Evolutionary conservation across 2,329 filamentous ascomycete species (phyloP).

Genomic region (Clonostachys rhizophaga): DNA sequence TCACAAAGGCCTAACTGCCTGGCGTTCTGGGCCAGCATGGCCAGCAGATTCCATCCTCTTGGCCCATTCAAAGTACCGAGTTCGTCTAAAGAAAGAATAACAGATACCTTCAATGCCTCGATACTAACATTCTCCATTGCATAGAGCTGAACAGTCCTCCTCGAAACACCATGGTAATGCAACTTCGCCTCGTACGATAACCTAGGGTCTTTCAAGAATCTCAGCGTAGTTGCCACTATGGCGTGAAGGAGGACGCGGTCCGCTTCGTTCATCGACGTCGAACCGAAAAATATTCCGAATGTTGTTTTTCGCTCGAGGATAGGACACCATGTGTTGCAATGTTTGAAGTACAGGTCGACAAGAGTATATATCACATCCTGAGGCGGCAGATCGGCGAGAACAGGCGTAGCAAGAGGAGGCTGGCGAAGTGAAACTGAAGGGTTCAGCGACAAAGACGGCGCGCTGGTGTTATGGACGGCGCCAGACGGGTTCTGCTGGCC

Average conservation of each 20-base stretch:
- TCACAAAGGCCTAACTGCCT: slow-evolving; percentile 31
- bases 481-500: background rate
- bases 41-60: slow-evolving; percentile 32
- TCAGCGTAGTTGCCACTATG: slow-evolving; percentile 35
- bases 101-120: slow-evolving; percentile 28
- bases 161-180: slow-evolving; percentile 31
- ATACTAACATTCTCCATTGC: slow-evolving; percentile 34
- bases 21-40: slow-evolving; percentile 29
- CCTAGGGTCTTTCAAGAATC: slow-evolving; percentile 32
- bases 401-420: background rate
- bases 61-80: slow-evolving; percentile 36
- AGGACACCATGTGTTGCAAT: slow-evolving; percentile 56
- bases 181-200: slow-evolving; percentile 27
- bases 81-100: slow-evolving; percentile 34
- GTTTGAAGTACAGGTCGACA: slow-evolving; percentile 59
- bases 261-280: slow-evolving; percentile 28
- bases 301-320: slow-evolving; percentile 37
- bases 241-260: slow-evolving; percentile 35
- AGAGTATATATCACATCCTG: slow-evolving; percentile 56
- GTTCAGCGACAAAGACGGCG: background rate
- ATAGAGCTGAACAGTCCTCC: slow-evolving; percentile 31
- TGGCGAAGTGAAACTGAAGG: background rate
- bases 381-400: slow-evolving; percentile 44
- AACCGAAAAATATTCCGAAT: slow-evolving; percentile 31
- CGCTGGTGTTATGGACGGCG: background rate